Evolutionary conservation across 352 stramenopile genomes (phyloP).

Genomic region (Globisporangium cystogenes): DNA sequence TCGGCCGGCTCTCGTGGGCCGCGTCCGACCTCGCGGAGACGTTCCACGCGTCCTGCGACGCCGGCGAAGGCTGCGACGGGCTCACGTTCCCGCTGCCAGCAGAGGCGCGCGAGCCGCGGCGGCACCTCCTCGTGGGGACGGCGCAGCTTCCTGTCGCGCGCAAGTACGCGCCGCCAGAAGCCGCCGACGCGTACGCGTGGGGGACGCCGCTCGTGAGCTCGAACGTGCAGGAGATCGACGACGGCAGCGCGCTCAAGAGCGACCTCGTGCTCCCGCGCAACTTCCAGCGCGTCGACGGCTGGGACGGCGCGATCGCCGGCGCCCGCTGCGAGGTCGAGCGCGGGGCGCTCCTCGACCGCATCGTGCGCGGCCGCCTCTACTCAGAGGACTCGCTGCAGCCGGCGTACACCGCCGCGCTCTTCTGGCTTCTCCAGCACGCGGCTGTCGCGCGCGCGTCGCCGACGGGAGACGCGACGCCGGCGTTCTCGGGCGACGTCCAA

Average conservation of each 20-base stretch:
- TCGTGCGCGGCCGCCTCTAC: slow-evolving; percentile 39
- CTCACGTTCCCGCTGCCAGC: slow-evolving; percentile 18
- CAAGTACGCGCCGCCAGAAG: slow-evolving; percentile 20
- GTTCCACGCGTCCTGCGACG: slow-evolving; percentile 17
- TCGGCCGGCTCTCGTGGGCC: slow-evolving; percentile 34
- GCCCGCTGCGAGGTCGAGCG: slow-evolving; percentile 39
- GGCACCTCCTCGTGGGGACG: slow-evolving; percentile 23
- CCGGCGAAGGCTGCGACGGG: slow-evolving; percentile 22
- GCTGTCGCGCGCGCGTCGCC: slow-evolving; percentile 22
- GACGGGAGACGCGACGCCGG: slow-evolving; percentile 15
- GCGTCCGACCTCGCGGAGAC: slow-evolving; percentile 22
- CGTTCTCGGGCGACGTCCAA: slow-evolving; percentile 20
- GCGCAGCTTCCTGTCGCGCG: slow-evolving; percentile 22
- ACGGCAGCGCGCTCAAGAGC: slow-evolving; percentile 37
- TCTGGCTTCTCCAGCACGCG: slow-evolving; percentile 50
- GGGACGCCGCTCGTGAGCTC: slow-evolving; percentile 35
- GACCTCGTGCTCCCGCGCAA: slow-evolving; percentile 51
- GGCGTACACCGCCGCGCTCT: slow-evolving; percentile 38
- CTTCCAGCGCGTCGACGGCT: slow-evolving; percentile 26
- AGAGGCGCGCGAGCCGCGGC: slow-evolving; percentile 1
- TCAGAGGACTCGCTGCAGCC: slow-evolving; percentile 41
- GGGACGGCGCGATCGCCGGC: slow-evolving; percentile 21
- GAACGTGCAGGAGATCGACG: slow-evolving; percentile 49
- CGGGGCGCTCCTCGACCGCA: slow-evolving; percentile 29
- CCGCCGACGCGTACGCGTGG: background rate